Evolutionary conservation across 2,329 filamentous ascomycete genomes (phyloP).

Genomic region (Aspergillus puulaauensis): DNA sequence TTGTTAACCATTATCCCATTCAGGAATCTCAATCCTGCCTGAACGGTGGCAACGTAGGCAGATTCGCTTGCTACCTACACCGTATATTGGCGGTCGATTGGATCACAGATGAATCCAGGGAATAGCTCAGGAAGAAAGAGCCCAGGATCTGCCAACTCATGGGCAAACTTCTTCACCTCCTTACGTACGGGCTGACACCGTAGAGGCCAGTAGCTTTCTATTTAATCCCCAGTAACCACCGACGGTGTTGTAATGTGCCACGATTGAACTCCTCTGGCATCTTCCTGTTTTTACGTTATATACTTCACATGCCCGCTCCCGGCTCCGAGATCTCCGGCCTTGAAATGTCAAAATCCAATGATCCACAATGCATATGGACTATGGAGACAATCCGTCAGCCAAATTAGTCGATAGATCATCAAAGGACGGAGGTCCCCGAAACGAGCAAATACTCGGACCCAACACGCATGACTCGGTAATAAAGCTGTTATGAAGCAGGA

Average conservation of each 20-base stretch:
- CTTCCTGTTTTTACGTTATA: not conserved
- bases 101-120: not conserved
- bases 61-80: not conserved
- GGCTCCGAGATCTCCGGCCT: not conserved
- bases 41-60: not conserved
- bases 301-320: not conserved
- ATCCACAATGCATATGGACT: not conserved
- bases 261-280: not conserved
- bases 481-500: too few relatives aligned
- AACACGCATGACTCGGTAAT: too few relatives aligned
- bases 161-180: not conserved
- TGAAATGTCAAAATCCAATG: not conserved
- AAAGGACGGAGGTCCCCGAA: not conserved
- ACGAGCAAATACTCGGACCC: too few relatives aligned
- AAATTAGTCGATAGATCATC: not conserved
- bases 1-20: not conserved
- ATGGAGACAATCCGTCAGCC: not conserved
- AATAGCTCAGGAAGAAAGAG: not conserved
- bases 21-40: not conserved
- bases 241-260: too few relatives aligned
- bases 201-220: not conserved
- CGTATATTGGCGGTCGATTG: not conserved
- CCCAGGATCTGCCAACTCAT: not conserved
- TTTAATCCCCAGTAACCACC: too few relatives aligned
- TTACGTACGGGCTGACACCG: not conserved